Evolutionary conservation across 1,284 basidiomycete genomes (phyloP), one percentile per base, ranked within the genome.

Genomic region (Pyrrhoderma lamaoense): DNA sequence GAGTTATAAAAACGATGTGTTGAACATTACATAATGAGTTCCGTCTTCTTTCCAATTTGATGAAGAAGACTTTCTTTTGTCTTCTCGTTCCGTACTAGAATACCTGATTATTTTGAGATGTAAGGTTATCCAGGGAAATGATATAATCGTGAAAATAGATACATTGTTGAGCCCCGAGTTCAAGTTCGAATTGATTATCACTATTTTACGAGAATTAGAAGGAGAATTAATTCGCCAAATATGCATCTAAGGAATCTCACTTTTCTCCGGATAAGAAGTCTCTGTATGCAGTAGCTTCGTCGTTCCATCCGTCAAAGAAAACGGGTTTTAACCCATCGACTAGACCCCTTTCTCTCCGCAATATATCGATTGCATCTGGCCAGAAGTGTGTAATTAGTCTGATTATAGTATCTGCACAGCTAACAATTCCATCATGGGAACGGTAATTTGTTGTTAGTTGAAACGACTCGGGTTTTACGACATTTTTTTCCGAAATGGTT

Each of bases 161-260:
- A 82, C 83, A 86, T 67, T 86, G 84, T 34, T 79, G 65, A 0
- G 83, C 82, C 1, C 84, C 84, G 25, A 86, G 78, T 57, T 85
- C 81, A 11, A 31, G 5, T 31, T 31, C 7, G 27, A 11, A 31
- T n/a, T n/a, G n/a, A n/a, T 16, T 47, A 13, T 47, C 9, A 34
- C n/a, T n/a, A n/a, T n/a, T n/a, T n/a, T n/a, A n/a, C n/a, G n/a
- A n/a, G n/a, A n/a, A n/a, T n/a, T n/a, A n/a, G n/a, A n/a, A n/a
- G n/a, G n/a, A n/a, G n/a, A n/a, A n/a, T n/a, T n/a, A n/a, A n/a
- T n/a, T n/a, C n/a, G n/a, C n/a, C n/a, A n/a, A n/a, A n/a, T n/a
- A n/a, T n/a, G n/a, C n/a, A n/a, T n/a, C n/a, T n/a, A 13, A 13
- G 37, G 7, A 44, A 14, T 53, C 69, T 53, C 37, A 74, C 71